phyloP scores from a whole-genome alignment of 345 rosid species.

The Eucalyptus curtisii region DNA sequence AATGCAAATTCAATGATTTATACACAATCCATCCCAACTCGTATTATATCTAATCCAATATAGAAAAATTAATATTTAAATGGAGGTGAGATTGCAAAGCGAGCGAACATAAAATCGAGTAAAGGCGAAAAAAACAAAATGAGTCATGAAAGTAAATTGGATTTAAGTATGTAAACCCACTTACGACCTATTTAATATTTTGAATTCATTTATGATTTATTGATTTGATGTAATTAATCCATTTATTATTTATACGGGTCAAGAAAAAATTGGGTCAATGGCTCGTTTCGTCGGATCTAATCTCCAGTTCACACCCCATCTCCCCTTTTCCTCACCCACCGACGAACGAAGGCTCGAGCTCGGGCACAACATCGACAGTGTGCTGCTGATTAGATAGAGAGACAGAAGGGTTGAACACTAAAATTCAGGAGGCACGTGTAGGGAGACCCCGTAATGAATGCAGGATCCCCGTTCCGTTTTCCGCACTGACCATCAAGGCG shows the following conservation, averaged over 20 bases:
- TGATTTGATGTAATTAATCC: accelerated
- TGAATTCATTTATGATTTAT: no score
- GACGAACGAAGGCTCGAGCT: background rate
- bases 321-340: background rate
- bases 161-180: no score
- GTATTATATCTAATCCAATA: no score
- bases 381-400: background rate
- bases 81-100: accelerated
- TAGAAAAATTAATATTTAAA: accelerated
- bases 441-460: background rate
- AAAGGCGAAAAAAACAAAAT: accelerated
- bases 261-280: background rate
- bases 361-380: background rate
- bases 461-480: background rate
- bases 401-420: background rate
- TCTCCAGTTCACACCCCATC: background rate
- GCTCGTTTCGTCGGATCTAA: background rate
- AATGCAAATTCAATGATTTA: no score
- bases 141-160: no score
- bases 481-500: background rate
- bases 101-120: accelerated
- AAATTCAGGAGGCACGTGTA: background rate
- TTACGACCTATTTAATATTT: no score
- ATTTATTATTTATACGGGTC: no score
- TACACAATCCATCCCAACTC: no score